Evolutionary conservation across 345 rosid species (phyloP).

Genomic region (Eucalyptus coolabah): DNA sequence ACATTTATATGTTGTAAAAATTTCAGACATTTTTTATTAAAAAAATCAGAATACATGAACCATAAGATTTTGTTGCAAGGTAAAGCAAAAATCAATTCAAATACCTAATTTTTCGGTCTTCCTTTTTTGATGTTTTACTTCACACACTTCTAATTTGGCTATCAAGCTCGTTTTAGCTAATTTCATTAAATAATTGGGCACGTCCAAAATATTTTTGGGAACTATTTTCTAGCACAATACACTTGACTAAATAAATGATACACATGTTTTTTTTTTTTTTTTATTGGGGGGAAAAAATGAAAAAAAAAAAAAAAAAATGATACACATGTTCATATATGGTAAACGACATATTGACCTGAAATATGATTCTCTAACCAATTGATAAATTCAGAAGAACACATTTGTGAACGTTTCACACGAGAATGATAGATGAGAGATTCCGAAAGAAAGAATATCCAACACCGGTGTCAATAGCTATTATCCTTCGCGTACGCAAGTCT

Average conservation of each 20-base stretch:
- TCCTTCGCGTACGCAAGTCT: not conserved
- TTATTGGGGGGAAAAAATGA: too few relatives aligned
- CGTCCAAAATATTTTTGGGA: too few relatives aligned
- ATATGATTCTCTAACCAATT: not conserved
- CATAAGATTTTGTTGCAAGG: not conserved
- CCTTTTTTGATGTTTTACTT: too few relatives aligned
- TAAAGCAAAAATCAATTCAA: not conserved
- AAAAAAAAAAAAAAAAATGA: too few relatives aligned
- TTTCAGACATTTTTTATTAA: not conserved
- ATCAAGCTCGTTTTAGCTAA: not conserved
- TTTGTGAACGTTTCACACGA: not conserved
- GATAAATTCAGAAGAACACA: not conserved
- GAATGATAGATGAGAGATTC: not conserved
- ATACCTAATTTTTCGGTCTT: not conserved
- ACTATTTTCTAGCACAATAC: not conserved
- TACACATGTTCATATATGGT: not conserved
- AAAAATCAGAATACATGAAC: not conserved
- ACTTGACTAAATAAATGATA: not conserved
- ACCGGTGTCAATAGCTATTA: not conserved
- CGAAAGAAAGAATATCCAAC: not conserved
- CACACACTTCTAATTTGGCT: too few relatives aligned
- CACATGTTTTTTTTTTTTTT: too few relatives aligned
- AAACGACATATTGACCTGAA: not conserved
- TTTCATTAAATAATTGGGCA: not conserved
- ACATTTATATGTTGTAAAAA: too few relatives aligned